Percentiles rank a stretch among this genome's conserved stretches.
phyloP scores from a whole-genome alignment of 208 protist species.

The Trypanosomatidae sp. region DNA sequence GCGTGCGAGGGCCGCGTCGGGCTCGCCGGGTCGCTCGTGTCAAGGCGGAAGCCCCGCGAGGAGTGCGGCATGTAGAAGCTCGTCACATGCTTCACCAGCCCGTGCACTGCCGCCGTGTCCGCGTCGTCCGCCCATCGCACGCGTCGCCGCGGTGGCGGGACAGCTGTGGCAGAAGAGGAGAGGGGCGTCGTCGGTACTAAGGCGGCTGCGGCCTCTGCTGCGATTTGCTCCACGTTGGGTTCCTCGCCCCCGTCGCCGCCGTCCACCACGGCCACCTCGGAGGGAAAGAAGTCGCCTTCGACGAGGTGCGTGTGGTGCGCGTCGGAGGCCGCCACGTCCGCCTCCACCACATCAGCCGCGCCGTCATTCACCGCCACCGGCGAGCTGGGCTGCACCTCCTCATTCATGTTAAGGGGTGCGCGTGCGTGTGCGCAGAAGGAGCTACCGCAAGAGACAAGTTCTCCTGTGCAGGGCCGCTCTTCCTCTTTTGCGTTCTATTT shows the following conservation, averaged over 20 bases:
- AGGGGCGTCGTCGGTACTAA: background rate
- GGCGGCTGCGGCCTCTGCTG: conserved; percentile 10
- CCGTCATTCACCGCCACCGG: conserved; percentile 23
- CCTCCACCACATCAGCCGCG: conserved; percentile 44
- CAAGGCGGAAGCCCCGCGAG: conserved; percentile 14
- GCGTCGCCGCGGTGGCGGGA: conserved; percentile 23
- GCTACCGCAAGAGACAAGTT: too few species aligned
- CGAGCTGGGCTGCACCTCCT: conserved; percentile 10
- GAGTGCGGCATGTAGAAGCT: conserved; percentile 55
- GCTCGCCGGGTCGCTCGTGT: conserved; percentile 17
- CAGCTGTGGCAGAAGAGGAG: too few species aligned
- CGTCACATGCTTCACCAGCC: conserved; percentile 54
- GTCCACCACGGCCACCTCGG: too few species aligned
- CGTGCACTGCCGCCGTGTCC: conserved; percentile 3
- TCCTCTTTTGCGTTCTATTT: too few species aligned
- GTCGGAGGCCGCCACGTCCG: conserved; percentile 31
- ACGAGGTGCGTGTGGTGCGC: conserved; percentile 48
- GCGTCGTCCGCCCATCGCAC: conserved; percentile 67
- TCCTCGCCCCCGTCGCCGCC: too few species aligned
- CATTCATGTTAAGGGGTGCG: too few species aligned
- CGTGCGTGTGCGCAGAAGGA: too few species aligned
- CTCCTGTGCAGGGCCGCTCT: too few species aligned
- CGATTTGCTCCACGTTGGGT: conserved; percentile 12
- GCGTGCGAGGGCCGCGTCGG: conserved; percentile 20
- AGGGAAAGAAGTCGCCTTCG: conserved; percentile 74